Percentiles rank a stretch among this genome's conserved stretches.
phyloP scores from a whole-genome alignment of 106 monocot genomes.

The Agapanthus africanus region DNA sequence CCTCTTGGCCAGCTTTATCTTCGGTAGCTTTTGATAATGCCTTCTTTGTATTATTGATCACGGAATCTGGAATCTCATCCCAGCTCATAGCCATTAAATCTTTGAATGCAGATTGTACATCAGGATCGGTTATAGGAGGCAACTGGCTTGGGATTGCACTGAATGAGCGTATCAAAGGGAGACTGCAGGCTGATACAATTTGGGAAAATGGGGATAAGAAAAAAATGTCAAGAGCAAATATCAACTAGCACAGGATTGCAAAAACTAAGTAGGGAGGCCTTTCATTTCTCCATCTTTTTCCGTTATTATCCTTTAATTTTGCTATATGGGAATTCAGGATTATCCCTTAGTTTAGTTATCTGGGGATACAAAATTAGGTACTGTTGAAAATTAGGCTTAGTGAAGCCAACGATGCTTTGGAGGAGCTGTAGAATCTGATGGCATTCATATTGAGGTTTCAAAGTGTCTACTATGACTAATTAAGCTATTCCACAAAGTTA shows the following conservation, averaged over 20 bases:
- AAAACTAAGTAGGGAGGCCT: not conserved
- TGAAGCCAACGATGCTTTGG: no score
- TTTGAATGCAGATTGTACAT: slow-evolving; percentile 68
- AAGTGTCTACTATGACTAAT: no score
- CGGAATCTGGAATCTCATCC: slow-evolving; percentile 70
- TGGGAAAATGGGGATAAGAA: no score
- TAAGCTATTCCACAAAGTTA: no score
- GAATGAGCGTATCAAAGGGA: slow-evolving; percentile 8
- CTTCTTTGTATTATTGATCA: slow-evolving; percentile 54
- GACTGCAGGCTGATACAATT: slow-evolving; percentile 8
- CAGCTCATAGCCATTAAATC: slow-evolving; percentile 81
- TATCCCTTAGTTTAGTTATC: not conserved
- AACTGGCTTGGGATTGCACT: slow-evolving; percentile 3
- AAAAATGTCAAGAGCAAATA: not conserved
- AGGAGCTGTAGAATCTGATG: no score
- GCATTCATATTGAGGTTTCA: no score
- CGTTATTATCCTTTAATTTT: no score
- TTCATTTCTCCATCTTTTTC: no score
- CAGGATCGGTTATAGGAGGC: slow-evolving; percentile 41
- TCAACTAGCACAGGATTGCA: not conserved
- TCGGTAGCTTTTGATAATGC: slow-evolving; percentile 64
- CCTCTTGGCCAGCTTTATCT: slow-evolving; percentile 69
- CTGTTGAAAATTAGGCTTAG: not conserved
- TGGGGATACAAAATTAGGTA: not conserved
- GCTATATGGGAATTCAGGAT: no score